Evolutionary conservation across 148 eudicot genomes (phyloP), one percentile per base, ranked within the genome.

Genomic region (Rhododendron molle): DNA sequence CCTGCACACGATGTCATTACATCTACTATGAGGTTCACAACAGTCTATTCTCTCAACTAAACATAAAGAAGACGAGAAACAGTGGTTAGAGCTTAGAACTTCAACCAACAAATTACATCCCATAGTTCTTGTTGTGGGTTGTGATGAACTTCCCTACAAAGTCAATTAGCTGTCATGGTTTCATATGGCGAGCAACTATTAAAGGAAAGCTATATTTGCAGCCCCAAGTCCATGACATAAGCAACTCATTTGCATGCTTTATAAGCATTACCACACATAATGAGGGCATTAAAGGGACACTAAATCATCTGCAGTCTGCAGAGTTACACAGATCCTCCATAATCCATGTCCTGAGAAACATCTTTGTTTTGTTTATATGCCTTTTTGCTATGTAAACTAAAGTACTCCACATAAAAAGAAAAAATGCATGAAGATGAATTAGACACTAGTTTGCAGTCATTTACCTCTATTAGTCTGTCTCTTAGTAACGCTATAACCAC

Each of bases 391-490:
- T 36, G 36, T 14, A 49, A 84, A 26, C 81, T 43, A 18, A 58
- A 43, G 20, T 15, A 26, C 26, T 40, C 73, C 52, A 38, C 12
- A 3, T 26, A 72, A 60, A 15, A n/a, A 26, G 7, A 40, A 23
- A 21, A 58, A 76, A 26, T 14, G 5, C 30, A 78, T 77, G 28
- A 78, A 67, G 40, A 40, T 23, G 23, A 23, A n/a, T 15, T 15
- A 54, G 26, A 50, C 47, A 16, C 28, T 73, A 47, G 80, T 12
- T 12, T 7, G 81, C 15, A 83, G 26, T 38, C 18, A 26, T 21
- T 56, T 89, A 94, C 96, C 96, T 93, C 96, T 89, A 88, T 87
- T 89, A 80, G 92, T 77, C 69, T 88, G 92, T 85, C 95, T 87
- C 90, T 89, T 91, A 84, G 86, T 79, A 85, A 92, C 89, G 82